Evolutionary conservation across 192 early-diverging fungal species (phyloP).

Genomic region (Borealophlyctis nickersoniae): DNA sequence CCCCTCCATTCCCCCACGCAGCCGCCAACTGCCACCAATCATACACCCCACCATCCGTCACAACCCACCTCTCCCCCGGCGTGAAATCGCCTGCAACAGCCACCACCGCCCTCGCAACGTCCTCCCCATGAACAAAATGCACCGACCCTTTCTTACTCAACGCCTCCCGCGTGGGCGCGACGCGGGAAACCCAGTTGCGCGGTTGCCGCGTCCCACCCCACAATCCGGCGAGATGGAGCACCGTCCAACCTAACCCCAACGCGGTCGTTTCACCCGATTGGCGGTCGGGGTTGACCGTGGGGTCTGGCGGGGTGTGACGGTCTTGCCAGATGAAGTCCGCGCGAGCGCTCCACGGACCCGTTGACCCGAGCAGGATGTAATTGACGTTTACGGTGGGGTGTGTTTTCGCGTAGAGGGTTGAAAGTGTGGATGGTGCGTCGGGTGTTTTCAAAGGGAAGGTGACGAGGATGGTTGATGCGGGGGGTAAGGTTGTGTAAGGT

Average conservation of each 20-base stretch:
- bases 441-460: constrained; percentile 55
- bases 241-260: constrained; percentile 31
- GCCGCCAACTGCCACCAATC: constrained; percentile 57
- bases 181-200: constrained; percentile 52
- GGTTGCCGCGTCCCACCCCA: constrained; percentile 55
- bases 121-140: constrained; percentile 58
- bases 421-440: constrained; percentile 24
- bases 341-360: constrained; percentile 14
- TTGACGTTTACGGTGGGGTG: constrained; percentile 22
- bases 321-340: constrained; percentile 23
- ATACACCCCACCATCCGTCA: constrained; percentile 53
- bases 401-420: constrained; percentile 40
- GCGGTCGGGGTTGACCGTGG: constrained; percentile 18
- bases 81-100: constrained; percentile 35
- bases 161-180: constrained; percentile 35
- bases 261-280: constrained; percentile 38
- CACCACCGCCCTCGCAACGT: constrained; percentile 56
- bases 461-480: constrained; percentile 47
- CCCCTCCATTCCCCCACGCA: constrained; percentile 12
- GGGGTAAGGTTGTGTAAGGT: constrained; percentile 37
- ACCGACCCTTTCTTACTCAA: constrained; percentile 36
- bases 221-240: constrained; percentile 58
- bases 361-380: constrained; percentile 45
- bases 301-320: constrained; percentile 32
- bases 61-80: constrained; percentile 49